A percentile compares a stretch with the other conserved stretches of the same genome.
phyloP scores from a whole-genome alignment of 352 stramenopile genomes.

The Phytophthora pseudosyringae region DNA sequence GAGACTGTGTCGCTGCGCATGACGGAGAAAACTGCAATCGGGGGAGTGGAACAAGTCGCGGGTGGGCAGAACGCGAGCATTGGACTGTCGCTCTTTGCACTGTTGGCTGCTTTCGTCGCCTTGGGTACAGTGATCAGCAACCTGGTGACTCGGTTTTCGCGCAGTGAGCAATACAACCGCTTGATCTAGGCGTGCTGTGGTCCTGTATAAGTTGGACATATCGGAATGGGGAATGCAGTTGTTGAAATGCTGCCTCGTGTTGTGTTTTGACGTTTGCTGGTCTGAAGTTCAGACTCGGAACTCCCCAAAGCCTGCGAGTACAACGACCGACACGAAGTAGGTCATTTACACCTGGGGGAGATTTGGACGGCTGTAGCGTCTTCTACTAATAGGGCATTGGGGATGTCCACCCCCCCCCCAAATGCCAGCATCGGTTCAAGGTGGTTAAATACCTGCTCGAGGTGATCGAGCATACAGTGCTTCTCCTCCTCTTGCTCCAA shows the following conservation, averaged over 20 bases:
- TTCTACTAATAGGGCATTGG: too few relatives aligned
- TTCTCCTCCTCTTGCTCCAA: too few relatives aligned
- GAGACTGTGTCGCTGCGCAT: slow-evolving; percentile 16
- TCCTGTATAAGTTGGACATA: too few relatives aligned
- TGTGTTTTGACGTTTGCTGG: background rate
- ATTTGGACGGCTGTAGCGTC: too few relatives aligned
- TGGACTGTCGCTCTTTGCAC: slow-evolving; percentile 14
- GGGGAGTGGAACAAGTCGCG: background rate
- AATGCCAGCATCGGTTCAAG: too few relatives aligned
- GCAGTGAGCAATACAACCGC: slow-evolving; percentile 37
- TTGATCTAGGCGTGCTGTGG: slow-evolving; percentile 18
- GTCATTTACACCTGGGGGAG: too few relatives aligned
- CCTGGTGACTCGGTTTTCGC: slow-evolving; percentile 33
- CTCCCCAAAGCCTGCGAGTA: too few relatives aligned
- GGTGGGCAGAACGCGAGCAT: slow-evolving; percentile 2
- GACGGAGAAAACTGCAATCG: background rate
- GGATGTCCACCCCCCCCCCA: too few relatives aligned
- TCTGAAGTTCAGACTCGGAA: too few relatives aligned
- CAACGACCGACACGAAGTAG: too few relatives aligned
- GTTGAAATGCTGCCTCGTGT: background rate
- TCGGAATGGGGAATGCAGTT: background rate
- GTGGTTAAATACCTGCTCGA: too few relatives aligned
- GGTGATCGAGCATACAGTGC: too few relatives aligned
- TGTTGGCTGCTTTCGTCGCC: slow-evolving; percentile 43
- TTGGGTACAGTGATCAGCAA: slow-evolving; percentile 43